These are phyloP conservation scores for Allium cepa DNA, from an alignment of 106 monocot species.

Conservation along the genomic window DNA sequence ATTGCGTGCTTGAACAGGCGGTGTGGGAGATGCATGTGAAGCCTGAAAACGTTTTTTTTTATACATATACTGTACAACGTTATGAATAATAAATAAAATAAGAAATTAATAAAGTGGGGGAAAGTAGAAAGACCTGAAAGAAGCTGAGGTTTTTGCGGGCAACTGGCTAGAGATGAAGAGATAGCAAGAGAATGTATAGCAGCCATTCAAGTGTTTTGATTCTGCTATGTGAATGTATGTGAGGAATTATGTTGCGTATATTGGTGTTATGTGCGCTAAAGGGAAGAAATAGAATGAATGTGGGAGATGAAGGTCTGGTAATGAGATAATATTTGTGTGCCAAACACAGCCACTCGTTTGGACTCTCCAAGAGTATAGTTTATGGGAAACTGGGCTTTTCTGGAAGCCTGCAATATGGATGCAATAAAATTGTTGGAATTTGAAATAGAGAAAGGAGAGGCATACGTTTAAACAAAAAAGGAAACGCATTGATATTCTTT, in stretches of 20 bases:
- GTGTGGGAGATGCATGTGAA: conserved; percentile 15
- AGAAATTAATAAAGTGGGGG: background rate
- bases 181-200: conserved; percentile 8
- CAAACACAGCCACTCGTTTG: conserved; percentile 3
- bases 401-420: background rate
- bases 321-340: background rate
- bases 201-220: background rate
- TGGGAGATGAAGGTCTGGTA: background rate
- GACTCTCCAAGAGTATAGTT: too few relatives aligned
- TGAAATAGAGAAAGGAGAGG: too few relatives aligned
- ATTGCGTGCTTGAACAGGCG: conserved; percentile 7
- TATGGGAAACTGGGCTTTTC: too few relatives aligned
- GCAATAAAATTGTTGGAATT: background rate
- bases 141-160: conserved; percentile 6
- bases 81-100: background rate
- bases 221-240: background rate
- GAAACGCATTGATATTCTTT: too few relatives aligned
- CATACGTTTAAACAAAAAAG: too few relatives aligned
- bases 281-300: background rate
- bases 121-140: conserved; percentile 5
- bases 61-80: background rate
- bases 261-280: background rate
- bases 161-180: conserved; percentile 5
- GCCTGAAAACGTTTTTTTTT: conserved; percentile 21
- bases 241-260: background rate